Evolutionary conservation across 192 early-diverging fungal species (phyloP).

Genomic region (Podila minutissima): DNA sequence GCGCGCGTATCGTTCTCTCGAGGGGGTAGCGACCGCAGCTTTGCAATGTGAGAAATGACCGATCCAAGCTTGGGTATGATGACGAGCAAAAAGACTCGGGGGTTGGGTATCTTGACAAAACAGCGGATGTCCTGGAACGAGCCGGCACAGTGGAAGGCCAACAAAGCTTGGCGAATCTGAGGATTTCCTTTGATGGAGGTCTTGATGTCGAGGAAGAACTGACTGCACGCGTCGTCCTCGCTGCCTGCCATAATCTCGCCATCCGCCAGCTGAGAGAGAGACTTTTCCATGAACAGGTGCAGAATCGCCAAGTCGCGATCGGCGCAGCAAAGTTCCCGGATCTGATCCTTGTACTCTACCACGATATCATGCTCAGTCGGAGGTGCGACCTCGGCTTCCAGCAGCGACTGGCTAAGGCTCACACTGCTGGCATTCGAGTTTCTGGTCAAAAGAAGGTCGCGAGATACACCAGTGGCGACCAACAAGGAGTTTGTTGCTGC

Average conservation of each 20-base stretch:
- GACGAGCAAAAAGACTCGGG: constrained; percentile 56
- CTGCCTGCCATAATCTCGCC: constrained; percentile 54
- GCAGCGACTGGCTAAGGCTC: constrained; percentile 28
- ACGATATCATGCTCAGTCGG: constrained; percentile 20
- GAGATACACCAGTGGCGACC: not conserved
- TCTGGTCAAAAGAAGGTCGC: constrained; percentile 17
- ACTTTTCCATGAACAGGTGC: constrained; percentile 63
- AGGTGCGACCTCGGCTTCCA: constrained; percentile 17
- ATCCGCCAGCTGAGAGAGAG: constrained; percentile 55
- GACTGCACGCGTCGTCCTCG: constrained; percentile 40
- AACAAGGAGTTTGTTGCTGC: not conserved
- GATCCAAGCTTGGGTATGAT: constrained; percentile 58
- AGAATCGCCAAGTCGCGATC: constrained; percentile 59
- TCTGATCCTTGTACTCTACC: constrained; percentile 34
- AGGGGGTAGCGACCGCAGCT: constrained; percentile 44
- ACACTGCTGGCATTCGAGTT: constrained; percentile 34
- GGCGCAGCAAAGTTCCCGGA: constrained; percentile 34
- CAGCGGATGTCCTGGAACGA: constrained; percentile 61
- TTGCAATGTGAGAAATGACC: constrained; percentile 52
- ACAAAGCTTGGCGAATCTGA: constrained; percentile 26
- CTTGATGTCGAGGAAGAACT: constrained; percentile 52
- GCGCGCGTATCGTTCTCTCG: constrained; percentile 6
- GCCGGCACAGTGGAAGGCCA: constrained; percentile 49
- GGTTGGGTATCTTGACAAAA: constrained; percentile 64
- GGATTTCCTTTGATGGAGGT: constrained; percentile 41